Base-by-base conservation (phyloP, 1,139 yeast genomes). In the Eremothecium coryli region DNA sequence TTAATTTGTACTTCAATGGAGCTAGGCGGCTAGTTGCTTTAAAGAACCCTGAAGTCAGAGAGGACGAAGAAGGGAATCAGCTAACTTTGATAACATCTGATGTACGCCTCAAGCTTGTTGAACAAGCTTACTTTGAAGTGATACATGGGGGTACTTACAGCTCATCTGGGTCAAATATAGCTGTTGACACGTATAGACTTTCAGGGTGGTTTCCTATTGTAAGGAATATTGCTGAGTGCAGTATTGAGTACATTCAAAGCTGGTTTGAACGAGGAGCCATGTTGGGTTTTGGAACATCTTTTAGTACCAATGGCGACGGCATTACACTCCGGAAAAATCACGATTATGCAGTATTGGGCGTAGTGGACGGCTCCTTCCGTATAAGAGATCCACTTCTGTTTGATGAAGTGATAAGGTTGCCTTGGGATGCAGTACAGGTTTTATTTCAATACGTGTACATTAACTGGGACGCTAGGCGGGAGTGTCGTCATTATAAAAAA, bases 191-290 rank as follows among this genome's bases (percentile, higher is more conserved):
- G 0, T 82, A 61, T 46, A 59, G 73, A 32, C 45, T 85, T 5
- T 65, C 76, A 3, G 86, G 88, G 0, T 85, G 84, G 80, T 53
- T 79, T 2, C 95, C 95, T 0, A 86, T 82, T 43, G 71, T 74
- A 24, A 45, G 70, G 1, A 46, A 64, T 5, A 48, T 55, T 17
- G 32, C 50, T 40, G 24, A 36, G 38, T 20, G 46, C 44, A 4
- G 48, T 49, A 29, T 57, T 61, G 26, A 53, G 46, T 10, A 42
- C 43, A 0, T 56, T 67, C 7, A 66, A 70, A 69, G 48, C 56
- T 12, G 48, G 54, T 33, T 48, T 64, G 37, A 46, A 43, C 33
- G 46, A 41, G 13, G 52, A 46, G 10, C 65, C 11, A 49, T 76
- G 30, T 40, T 82, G 18, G 85, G 90, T 2, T 43, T 82, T 1